phyloP scores from a whole-genome alignment of 2,329 filamentous ascomycete genomes.

The Biscogniauxia sp. region DNA sequence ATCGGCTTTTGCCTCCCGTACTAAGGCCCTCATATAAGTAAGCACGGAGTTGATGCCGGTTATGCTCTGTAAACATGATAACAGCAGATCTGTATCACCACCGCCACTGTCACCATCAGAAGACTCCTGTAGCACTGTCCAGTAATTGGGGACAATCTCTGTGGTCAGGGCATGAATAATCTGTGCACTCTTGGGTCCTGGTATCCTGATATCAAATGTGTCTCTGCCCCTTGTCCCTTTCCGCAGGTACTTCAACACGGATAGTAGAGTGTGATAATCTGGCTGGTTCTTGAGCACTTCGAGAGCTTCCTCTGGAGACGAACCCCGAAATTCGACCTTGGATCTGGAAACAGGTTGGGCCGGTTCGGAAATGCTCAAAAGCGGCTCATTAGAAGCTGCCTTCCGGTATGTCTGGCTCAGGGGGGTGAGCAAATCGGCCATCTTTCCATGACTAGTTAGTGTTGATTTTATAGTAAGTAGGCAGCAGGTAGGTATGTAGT shows the following conservation, averaged over 20 bases:
- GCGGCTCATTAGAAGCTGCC: conserved; percentile 35
- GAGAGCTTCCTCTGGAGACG: conserved; percentile 51
- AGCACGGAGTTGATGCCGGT: conserved; percentile 76
- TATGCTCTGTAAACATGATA: conserved; percentile 68
- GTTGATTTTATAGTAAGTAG: not conserved
- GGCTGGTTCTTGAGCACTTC: conserved; percentile 61
- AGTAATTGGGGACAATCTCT: conserved; percentile 78
- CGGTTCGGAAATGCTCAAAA: conserved; percentile 38
- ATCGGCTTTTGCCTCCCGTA: conserved; percentile 47
- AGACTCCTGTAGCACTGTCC: conserved; percentile 60
- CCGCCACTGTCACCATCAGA: conserved; percentile 26
- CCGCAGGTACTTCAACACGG: conserved; percentile 52
- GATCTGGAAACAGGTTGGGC: conserved; percentile 11
- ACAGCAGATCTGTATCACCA: conserved; percentile 52
- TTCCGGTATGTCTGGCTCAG: conserved; percentile 52
- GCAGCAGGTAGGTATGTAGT: no score
- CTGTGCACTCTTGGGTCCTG: conserved; percentile 68
- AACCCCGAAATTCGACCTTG: conserved; percentile 20
- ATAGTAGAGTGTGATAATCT: conserved; percentile 53
- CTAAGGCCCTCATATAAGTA: conserved; percentile 63
- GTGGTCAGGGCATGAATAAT: conserved; percentile 73
- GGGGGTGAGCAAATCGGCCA: conserved; percentile 56
- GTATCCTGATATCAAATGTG: conserved; percentile 56
- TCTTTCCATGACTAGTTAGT: conserved; percentile 25
- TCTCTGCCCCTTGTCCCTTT: conserved; percentile 25